Conservation (phyloP, 768 basidiomycete species). For the Leccinellum luteum region DNA sequence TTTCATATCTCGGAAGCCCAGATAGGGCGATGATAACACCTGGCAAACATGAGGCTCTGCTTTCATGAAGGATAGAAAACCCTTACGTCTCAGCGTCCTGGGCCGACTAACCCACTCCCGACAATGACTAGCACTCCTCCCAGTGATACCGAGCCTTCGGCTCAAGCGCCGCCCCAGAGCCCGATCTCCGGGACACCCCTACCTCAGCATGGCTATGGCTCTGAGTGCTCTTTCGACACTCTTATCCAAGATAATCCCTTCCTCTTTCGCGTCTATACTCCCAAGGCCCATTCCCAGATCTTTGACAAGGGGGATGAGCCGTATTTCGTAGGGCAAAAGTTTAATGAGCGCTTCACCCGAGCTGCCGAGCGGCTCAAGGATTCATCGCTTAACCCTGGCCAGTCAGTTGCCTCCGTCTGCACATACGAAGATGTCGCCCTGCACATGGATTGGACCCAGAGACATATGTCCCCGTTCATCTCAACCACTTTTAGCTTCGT, state of each 20-base stretch:
- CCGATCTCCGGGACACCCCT: constrained; percentile 33
- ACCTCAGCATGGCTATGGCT: constrained; percentile 73
- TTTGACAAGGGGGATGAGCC: constrained; percentile 50
- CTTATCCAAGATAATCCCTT: constrained; percentile 66
- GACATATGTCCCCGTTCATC: constrained; percentile 63
- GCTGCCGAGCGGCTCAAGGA: constrained; percentile 38
- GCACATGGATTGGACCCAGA: constrained; percentile 80
- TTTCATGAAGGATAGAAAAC: constrained; percentile 28
- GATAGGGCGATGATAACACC: constrained; percentile 22
- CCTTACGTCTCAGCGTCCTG: constrained; percentile 5
- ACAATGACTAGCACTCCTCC: constrained; percentile 26
- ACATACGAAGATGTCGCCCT: constrained; percentile 62
- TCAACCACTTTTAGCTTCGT: constrained; percentile 79
- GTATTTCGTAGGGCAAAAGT: constrained; percentile 68
- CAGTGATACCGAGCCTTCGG: constrained; percentile 11
- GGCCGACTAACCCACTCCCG: constrained; percentile 7
- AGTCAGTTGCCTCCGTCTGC: constrained; percentile 25
- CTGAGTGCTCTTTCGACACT: constrained; percentile 57
- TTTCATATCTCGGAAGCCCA: constrained; percentile 25
- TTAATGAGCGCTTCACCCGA: constrained; percentile 43
- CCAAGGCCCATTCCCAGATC: constrained; percentile 56
- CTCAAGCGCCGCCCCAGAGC: constrained; percentile 17
- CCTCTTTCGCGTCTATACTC: constrained; percentile 79
- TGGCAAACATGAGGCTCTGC: constrained; percentile 30
- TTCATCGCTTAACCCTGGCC: constrained; percentile 31